These are phyloP conservation scores for Cinnamomum chago DNA, from an alignment of 164 flowering plant genomes.

Conservation along the genomic window DNA sequence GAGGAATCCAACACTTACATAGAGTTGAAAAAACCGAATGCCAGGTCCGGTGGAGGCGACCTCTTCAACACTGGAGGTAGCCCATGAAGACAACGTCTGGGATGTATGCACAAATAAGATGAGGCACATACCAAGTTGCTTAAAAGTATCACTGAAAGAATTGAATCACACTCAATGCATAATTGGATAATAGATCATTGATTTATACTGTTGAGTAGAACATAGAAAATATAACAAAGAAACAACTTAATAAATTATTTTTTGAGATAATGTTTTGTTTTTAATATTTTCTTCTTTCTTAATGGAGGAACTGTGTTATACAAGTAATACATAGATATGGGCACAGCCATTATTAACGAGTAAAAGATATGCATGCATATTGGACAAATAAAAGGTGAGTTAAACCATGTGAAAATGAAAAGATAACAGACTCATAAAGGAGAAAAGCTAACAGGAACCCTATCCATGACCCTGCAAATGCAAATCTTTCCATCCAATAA, in stretches of 20 bases:
- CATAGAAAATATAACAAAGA: not conserved
- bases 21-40: conserved; percentile 85
- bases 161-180: not conserved
- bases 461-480: not conserved
- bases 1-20: conserved; percentile 33
- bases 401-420: not conserved
- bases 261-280: too few species aligned
- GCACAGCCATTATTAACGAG: too few species aligned
- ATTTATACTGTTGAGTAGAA: not conserved
- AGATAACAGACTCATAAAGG: not conserved
- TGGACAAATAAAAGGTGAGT: too few species aligned
- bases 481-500: not conserved
- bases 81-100: conserved; percentile 83
- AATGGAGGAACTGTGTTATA: too few species aligned
- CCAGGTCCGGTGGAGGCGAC: conserved; percentile 90
- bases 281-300: too few species aligned
- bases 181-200: not conserved
- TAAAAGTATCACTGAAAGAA: not conserved
- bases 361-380: too few species aligned
- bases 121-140: not conserved
- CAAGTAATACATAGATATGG: too few species aligned
- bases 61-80: conserved; percentile 89
- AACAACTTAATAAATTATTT: not conserved
- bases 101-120: conserved; percentile 4
- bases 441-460: not conserved